Conservation (phyloP, 2,329 filamentous ascomycete genomes). For the Xenoacremonium recifei region DNA sequence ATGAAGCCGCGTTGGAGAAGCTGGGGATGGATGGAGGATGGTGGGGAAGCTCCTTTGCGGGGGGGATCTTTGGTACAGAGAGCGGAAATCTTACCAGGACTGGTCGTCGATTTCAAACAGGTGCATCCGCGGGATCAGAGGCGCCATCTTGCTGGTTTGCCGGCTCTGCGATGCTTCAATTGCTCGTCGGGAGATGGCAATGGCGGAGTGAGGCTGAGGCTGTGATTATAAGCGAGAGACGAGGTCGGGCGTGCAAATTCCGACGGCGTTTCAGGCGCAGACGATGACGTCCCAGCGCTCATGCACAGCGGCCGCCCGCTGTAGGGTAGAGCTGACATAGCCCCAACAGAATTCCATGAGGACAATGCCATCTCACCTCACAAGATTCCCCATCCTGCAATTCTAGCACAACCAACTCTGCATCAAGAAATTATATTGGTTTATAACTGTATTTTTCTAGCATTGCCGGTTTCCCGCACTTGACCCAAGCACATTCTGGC, state of each 20-base stretch:
- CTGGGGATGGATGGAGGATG: neutral
- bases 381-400: no score
- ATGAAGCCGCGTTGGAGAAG: neutral
- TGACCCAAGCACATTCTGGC: no score
- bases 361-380: no score
- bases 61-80: slow-evolving; percentile 1
- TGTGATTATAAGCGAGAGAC: no score
- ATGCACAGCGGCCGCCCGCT: neutral
- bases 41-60: neutral
- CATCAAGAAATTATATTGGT: no score
- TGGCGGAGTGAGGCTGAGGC: no score
- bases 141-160: slow-evolving; percentile 36
- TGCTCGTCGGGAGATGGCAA: neutral
- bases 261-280: neutral
- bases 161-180: neutral
- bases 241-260: no score
- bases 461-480: no score
- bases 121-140: slow-evolving; percentile 57
- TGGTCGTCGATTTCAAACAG: slow-evolving; percentile 69
- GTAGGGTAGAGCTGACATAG: neutral
- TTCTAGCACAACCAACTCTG: no score
- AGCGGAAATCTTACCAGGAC: slow-evolving; percentile 49
- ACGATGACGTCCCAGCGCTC: neutral
- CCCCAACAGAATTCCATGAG: no score
- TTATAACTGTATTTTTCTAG: no score